phyloP scores from a whole-genome alignment of 2,329 filamentous ascomycete genomes.

The Nemania sp. region DNA sequence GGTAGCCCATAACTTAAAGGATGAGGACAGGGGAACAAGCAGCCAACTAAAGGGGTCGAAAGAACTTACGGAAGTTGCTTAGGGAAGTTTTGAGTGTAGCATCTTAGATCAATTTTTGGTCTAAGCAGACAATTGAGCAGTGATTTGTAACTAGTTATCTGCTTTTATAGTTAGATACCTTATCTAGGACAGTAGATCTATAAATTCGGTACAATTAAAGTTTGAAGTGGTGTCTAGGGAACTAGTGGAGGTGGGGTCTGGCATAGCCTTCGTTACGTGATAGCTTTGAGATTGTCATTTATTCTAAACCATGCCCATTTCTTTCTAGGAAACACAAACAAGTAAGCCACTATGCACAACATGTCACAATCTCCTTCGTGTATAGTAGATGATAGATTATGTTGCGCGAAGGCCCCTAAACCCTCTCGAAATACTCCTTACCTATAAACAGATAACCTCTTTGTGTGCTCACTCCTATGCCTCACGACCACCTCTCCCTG shows the following conservation, averaged over 20 bases:
- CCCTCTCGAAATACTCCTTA: too few relatives aligned
- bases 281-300: not conserved
- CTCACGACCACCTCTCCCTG: too few relatives aligned
- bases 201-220: not conserved
- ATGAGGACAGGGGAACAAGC: not conserved
- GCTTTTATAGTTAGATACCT: not conserved
- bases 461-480: too few relatives aligned
- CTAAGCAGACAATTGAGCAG: not conserved
- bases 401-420: too few relatives aligned
- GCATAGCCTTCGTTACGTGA: not conserved
- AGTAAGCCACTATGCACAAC: not conserved
- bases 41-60: not conserved
- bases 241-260: not conserved
- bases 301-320: not conserved
- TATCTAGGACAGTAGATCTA: not conserved
- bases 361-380: too few relatives aligned
- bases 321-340: not conserved
- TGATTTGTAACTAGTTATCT: not conserved
- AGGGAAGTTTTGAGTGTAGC: not conserved
- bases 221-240: not conserved
- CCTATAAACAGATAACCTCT: too few relatives aligned
- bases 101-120: slow-evolving; percentile 5
- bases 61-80: not conserved
- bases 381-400: too few relatives aligned
- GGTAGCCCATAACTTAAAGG: not conserved